A percentile compares a stretch with the other conserved stretches of the same genome.
These are phyloP conservation scores for Catunica adiposa DNA, from an alignment of 2,329 filamentous ascomycete species.

Conservation along the genomic window DNA sequence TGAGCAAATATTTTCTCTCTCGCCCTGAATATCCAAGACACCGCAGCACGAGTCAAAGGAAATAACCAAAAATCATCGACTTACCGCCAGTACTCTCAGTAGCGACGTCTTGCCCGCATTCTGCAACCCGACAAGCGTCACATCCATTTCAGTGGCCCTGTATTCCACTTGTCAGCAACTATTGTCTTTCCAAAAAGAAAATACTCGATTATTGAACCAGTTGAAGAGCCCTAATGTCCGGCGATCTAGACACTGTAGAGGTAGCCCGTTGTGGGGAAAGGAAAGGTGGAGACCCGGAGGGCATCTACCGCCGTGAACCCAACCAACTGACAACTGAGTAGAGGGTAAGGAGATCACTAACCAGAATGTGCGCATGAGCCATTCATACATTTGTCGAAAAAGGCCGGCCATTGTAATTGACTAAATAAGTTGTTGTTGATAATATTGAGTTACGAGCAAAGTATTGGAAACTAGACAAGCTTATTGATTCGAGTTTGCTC, in stretches of 20 bases:
- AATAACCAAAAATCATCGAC: slow-evolving; percentile 23
- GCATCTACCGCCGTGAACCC: neutral
- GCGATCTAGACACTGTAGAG: neutral
- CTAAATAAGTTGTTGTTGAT: neutral
- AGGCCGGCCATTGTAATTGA: slow-evolving; percentile 61
- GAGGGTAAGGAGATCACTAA: slow-evolving; percentile 31
- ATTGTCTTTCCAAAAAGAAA: too few relatives aligned
- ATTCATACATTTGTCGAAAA: slow-evolving; percentile 93
- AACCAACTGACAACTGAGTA: neutral
- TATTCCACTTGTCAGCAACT: neutral
- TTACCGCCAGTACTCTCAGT: slow-evolving; percentile 83
- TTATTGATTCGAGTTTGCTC: too few relatives aligned
- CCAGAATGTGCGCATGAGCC: slow-evolving; percentile 96
- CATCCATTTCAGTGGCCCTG: slow-evolving; percentile 98
- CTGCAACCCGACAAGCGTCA: slow-evolving; percentile 96
- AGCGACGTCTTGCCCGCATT: slow-evolving; percentile 97
- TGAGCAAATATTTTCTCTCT: neutral
- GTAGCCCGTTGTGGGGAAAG: too few relatives aligned
- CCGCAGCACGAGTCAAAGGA: neutral
- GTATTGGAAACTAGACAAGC: too few relatives aligned
- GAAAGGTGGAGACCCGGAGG: neutral
- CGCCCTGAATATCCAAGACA: neutral
- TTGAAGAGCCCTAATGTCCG: too few relatives aligned
- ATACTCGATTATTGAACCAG: too few relatives aligned
- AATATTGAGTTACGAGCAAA: too few relatives aligned